Evolutionary conservation across 495 filamentous ascomycete species (phyloP).

Genomic region (Talaromyces adpressus): DNA sequence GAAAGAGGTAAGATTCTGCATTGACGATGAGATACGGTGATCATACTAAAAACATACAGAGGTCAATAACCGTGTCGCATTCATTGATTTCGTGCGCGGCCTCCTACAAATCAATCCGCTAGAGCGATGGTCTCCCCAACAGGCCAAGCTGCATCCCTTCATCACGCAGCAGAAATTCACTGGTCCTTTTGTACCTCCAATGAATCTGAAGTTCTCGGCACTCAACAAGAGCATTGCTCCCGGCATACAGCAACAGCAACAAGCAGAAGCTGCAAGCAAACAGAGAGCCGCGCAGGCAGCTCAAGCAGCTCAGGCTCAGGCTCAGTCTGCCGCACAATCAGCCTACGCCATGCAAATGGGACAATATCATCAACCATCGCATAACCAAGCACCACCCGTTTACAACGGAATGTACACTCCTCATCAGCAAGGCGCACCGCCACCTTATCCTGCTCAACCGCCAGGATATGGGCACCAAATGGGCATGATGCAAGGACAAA

Average conservation of each 20-base stretch:
- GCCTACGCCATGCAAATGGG: conserved; percentile 55
- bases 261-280: conserved; percentile 85
- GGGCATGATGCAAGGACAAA: conserved; percentile 61
- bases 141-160: conserved; percentile 96
- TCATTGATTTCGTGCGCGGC: conserved; percentile 98
- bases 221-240: conserved; percentile 83
- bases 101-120: conserved; percentile 91
- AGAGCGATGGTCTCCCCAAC: conserved; percentile 96
- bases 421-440: conserved; percentile 69
- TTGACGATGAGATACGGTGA: neutral
- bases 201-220: conserved; percentile 85
- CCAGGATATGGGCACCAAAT: conserved; percentile 68
- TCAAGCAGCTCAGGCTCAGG: conserved; percentile 52
- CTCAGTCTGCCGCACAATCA: conserved; percentile 45
- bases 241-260: conserved; percentile 95
- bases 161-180: conserved; percentile 98
- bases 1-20: conserved; percentile 68
- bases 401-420: conserved; percentile 80
- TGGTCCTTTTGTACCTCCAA: conserved; percentile 91
- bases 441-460: conserved; percentile 71
- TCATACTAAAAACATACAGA: conserved; percentile 49
- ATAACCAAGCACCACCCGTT: conserved; percentile 53
- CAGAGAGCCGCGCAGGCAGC: conserved; percentile 64
- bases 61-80: conserved; percentile 96
- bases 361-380: conserved; percentile 42